A percentile compares a stretch with the other conserved stretches of the same genome.
Evolutionary conservation across 495 filamentous ascomycete species (phyloP).

Genomic region (Pyrenula massariospora): DNA sequence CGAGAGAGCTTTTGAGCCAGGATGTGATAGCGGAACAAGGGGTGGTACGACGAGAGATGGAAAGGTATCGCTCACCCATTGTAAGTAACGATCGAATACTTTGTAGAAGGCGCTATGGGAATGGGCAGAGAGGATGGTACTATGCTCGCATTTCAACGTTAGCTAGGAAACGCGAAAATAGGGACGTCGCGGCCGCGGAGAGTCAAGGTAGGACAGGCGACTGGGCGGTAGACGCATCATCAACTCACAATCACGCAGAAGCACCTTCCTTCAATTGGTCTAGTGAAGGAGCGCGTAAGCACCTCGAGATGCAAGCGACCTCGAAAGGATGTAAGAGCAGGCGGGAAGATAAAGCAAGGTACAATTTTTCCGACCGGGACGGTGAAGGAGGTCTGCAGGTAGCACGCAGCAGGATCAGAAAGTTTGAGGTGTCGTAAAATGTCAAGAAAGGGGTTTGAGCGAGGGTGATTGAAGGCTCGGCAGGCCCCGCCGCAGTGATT

Average conservation of each 20-base stretch:
- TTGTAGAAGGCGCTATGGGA: neutral
- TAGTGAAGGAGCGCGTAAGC: neutral
- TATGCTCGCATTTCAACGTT: neutral
- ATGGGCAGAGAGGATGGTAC: neutral
- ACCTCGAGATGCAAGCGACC: neutral
- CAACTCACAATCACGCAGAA: neutral
- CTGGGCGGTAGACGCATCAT: neutral
- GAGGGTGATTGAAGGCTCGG: neutral
- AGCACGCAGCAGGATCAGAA: neutral
- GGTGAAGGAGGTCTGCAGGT: neutral
- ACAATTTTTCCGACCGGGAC: neutral
- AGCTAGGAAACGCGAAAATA: neutral
- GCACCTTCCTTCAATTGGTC: neutral
- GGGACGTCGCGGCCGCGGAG: neutral
- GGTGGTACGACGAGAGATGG: neutral
- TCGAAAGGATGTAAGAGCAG: neutral
- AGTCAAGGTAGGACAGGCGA: neutral
- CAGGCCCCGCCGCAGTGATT: neutral
- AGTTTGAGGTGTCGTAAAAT: neutral
- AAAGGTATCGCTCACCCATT: neutral
- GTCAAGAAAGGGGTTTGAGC: neutral
- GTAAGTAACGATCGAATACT: neutral
- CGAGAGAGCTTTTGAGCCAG: no score
- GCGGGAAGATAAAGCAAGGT: neutral
- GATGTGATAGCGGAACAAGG: neutral